phyloP scores from a whole-genome alignment of 1,139 yeast genomes.

The Nakaseomyces kungkrabaensis region DNA sequence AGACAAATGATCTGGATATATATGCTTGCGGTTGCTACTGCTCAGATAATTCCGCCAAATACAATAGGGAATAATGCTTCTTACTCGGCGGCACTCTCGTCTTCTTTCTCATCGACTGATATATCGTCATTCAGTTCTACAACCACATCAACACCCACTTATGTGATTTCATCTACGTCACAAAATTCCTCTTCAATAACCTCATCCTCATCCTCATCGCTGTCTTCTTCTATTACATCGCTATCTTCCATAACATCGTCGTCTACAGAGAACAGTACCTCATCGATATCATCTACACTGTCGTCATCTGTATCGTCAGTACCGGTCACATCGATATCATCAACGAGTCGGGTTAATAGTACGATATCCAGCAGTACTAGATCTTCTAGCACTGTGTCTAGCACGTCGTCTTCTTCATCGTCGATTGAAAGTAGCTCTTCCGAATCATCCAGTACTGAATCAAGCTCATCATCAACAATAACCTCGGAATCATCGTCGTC shows the following conservation, averaged over 20 bases:
- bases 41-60: not conserved
- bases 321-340: not conserved
- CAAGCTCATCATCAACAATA: constrained; percentile 7
- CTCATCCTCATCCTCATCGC: not conserved
- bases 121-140: not conserved
- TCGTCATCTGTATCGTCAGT: constrained; percentile 2
- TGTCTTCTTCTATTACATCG: not conserved
- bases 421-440: not conserved
- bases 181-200: not conserved
- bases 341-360: not conserved
- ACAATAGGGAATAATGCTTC: not conserved
- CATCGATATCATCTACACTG: not conserved
- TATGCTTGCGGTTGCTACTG: not conserved
- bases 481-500: constrained; percentile 7
- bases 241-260: not conserved
- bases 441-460: constrained; percentile 4
- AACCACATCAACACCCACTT: not conserved
- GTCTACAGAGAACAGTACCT: not conserved
- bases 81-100: not conserved
- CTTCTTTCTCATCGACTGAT: not conserved
- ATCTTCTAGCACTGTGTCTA: not conserved
- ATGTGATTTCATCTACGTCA: not conserved
- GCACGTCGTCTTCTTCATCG: constrained; percentile 2
- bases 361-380: not conserved
- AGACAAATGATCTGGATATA: not conserved